Evolutionary conservation across 257 asterid species (phyloP), one percentile per base, ranked within the genome.

Genomic region (Nicotiana attenuata): DNA sequence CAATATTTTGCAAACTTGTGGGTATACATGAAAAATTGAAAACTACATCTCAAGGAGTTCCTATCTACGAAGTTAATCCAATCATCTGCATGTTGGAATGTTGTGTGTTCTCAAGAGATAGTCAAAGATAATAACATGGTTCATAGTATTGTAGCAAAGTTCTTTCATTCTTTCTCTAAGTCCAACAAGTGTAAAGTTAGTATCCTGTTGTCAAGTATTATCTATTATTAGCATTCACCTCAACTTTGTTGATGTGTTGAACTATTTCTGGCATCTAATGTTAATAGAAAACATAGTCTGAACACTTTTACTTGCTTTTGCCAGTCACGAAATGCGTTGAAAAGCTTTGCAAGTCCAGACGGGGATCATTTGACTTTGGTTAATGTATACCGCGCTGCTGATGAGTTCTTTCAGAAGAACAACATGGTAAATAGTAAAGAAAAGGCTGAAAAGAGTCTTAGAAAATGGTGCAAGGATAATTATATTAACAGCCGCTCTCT

Each of bases 381-480:
- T 65, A 93, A 89, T 78, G 97, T 92, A 22, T 96, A 82, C 82
- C 97, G 92, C 64, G 90, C 97, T 85, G 90, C 98, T 45, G 85
- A 81, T 10, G 98, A 96, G 84, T 90, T 94, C 81, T 87, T 92
- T 88, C 91, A 91, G 88, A 94, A 91, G 89, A 89, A 81, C 86
- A 88, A 81, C 85, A 83, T 57, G 71, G 87, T 75, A 66, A 87
- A 83, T 86, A 88, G 90, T 61, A 75, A 83, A 65, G 97, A 87
- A 59, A 94, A 91, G 82, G 92, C 97, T 69, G 97, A 92, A 86
- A 96, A 92, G 86, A 91, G 90, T 83, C 93, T 94, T 78, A 89
- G 97, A 76, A 94, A 89, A 83, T 96, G 99, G 99, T 96, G 99
- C 91, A 94, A 92, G 86, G 95, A 94, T 64, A 96, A 94, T 82